Evolutionary conservation across 371 early-diverging fungal genomes (phyloP).

Genomic region (Lichtheimia corymbifera): DNA sequence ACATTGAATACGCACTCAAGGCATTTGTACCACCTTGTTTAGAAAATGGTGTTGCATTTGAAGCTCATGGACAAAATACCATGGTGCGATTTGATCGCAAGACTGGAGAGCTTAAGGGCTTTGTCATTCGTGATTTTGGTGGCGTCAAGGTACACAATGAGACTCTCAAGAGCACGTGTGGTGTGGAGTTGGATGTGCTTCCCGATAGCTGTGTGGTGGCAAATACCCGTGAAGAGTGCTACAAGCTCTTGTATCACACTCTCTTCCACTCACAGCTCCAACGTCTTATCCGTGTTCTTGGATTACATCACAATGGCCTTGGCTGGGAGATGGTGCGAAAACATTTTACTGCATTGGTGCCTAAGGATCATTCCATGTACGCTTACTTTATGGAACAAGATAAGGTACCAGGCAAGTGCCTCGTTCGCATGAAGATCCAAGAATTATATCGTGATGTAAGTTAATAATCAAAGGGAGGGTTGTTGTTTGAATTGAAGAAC

Average conservation of each 20-base stretch:
- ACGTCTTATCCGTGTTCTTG: constrained; percentile 67
- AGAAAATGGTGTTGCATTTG: constrained; percentile 72
- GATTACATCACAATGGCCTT: constrained; percentile 61
- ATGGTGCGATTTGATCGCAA: constrained; percentile 60
- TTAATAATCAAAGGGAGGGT: background rate
- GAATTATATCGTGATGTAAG: constrained; percentile 70
- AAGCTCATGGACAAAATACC: constrained; percentile 75
- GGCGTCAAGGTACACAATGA: constrained; percentile 67
- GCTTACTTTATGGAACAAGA: constrained; percentile 47
- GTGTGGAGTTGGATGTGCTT: constrained; percentile 54
- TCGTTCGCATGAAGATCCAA: constrained; percentile 73
- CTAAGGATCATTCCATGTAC: constrained; percentile 40
- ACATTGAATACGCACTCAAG: constrained; percentile 51
- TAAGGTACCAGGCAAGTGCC: constrained; percentile 59
- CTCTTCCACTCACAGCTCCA: constrained; percentile 70
- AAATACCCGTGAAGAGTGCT: constrained; percentile 53
- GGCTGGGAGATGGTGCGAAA: constrained; percentile 55
- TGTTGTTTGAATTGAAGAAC: background rate
- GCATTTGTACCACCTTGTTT: constrained; percentile 68
- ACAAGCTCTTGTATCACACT: constrained; percentile 68
- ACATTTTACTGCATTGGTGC: constrained; percentile 9
- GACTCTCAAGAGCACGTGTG: constrained; percentile 47
- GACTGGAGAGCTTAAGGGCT: constrained; percentile 61
- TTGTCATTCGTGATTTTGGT: constrained; percentile 77
- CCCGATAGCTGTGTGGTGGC: constrained; percentile 64